A percentile compares a stretch with the other conserved stretches of the same genome.
Conservation (phyloP, 2,329 filamentous ascomycete genomes). For the Aspergillus phoenicis region DNA sequence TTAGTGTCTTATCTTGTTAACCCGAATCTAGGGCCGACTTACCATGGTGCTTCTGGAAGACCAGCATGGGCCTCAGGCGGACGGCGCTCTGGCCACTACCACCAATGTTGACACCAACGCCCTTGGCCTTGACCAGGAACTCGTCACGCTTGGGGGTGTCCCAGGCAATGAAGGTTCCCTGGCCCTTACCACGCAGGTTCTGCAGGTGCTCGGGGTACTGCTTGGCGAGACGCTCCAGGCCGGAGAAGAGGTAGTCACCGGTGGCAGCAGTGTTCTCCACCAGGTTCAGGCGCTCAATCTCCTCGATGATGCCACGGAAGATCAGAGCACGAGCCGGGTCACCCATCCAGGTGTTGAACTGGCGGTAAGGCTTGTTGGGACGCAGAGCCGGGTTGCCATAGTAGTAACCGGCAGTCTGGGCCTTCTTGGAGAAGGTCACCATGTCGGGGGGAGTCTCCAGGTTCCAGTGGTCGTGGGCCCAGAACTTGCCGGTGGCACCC, state of each 20-base stretch:
- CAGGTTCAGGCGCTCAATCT: slow-evolving; percentile 75
- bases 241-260: slow-evolving; percentile 75
- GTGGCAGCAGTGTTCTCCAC: slow-evolving; percentile 76
- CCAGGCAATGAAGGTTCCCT: slow-evolving; percentile 92
- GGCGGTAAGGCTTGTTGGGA: slow-evolving; percentile 90
- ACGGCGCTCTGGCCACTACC: slow-evolving; percentile 77
- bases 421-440: slow-evolving; percentile 95
- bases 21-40: slow-evolving; percentile 22
- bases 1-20: slow-evolving; percentile 17
- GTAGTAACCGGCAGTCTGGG: slow-evolving; percentile 91
- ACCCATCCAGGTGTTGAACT: slow-evolving; percentile 98
- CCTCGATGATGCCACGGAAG: slow-evolving; percentile 82
- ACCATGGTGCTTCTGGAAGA: slow-evolving; percentile 88
- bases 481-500: slow-evolving; percentile 90
- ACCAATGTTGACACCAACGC: slow-evolving; percentile 81
- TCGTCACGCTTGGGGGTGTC: slow-evolving; percentile 79
- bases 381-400: slow-evolving; percentile 77
- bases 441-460: slow-evolving; percentile 80
- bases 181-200: slow-evolving; percentile 83
- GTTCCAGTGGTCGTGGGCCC: slow-evolving; percentile 95
- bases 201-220: slow-evolving; percentile 76
- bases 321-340: slow-evolving; percentile 82
- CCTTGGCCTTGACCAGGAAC: slow-evolving; percentile 78
- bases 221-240: slow-evolving; percentile 67
- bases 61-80: slow-evolving; percentile 82